phyloP scores from a whole-genome alignment of 1,284 basidiomycete genomes.

The Ganoderma meredithae region DNA sequence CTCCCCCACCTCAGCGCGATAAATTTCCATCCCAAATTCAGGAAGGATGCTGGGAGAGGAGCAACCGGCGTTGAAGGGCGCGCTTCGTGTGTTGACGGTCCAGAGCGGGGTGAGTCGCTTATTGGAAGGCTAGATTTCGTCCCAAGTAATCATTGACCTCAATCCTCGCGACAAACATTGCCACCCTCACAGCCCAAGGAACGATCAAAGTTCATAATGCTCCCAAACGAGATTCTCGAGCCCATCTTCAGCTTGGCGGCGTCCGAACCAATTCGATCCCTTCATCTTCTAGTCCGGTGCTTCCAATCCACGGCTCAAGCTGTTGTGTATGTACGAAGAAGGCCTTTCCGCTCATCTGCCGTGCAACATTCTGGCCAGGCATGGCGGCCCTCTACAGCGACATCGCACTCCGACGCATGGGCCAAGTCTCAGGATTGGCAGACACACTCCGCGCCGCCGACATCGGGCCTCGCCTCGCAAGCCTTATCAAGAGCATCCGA shows the following conservation, averaged over 20 bases:
- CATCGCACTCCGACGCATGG: slow-evolving; percentile 18
- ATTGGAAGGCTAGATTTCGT: neutral
- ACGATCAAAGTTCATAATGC: neutral
- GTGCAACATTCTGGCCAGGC: slow-evolving; percentile 7
- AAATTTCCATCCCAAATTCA: neutral
- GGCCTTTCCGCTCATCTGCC: slow-evolving; percentile 8
- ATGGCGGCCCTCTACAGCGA: slow-evolving; percentile 12
- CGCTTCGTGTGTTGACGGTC: neutral
- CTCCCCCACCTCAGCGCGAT: no score
- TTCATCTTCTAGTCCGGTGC: neutral
- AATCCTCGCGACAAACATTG: neutral
- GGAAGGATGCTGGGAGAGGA: neutral
- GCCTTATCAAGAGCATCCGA: slow-evolving; percentile 1
- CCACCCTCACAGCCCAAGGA: neutral
- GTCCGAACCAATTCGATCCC: neutral
- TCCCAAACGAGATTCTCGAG: neutral
- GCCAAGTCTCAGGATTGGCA: slow-evolving; percentile 14
- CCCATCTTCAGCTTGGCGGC: neutral
- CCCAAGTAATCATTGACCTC: neutral
- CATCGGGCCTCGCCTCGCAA: neutral
- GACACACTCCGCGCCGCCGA: neutral
- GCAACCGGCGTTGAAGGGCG: neutral
- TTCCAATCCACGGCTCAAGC: slow-evolving; percentile 2
- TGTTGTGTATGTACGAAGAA: slow-evolving; percentile 8
- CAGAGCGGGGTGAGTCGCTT: neutral